phyloP scores from a whole-genome alignment of 2,329 filamentous ascomycete species.

The Neophaeococcomyces mojaviensis region DNA sequence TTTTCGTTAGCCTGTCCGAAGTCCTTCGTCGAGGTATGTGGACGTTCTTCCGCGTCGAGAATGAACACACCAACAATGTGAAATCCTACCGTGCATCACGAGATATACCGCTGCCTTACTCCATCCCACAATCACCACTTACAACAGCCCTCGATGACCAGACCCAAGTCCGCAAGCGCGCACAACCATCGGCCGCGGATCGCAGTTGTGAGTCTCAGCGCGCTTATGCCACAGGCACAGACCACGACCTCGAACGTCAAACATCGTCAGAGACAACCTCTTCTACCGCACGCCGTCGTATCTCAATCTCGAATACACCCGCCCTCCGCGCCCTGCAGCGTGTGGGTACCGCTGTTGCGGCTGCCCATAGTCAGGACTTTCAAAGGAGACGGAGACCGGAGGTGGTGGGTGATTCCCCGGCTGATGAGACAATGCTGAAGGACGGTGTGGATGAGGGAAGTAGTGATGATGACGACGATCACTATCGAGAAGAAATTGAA shows the following conservation, averaged over 20 bases:
- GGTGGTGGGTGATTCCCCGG: conserved; percentile 28
- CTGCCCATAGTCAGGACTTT: conserved; percentile 86
- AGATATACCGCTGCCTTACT: conserved; percentile 78
- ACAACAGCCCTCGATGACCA: neutral
- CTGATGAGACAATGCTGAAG: conserved; percentile 25
- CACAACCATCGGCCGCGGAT: conserved; percentile 6
- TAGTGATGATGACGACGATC: conserved; percentile 33
- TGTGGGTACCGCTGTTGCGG: conserved; percentile 63
- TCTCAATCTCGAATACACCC: conserved; percentile 24
- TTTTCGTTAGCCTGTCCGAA: conserved; percentile 70
- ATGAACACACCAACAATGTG: conserved; percentile 93
- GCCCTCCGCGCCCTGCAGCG: conserved; percentile 31
- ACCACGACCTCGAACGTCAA: conserved; percentile 19
- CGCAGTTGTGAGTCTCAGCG: no score
- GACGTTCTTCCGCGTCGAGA: conserved; percentile 90
- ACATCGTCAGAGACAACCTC: conserved; percentile 2
- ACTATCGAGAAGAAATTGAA: conserved; percentile 27
- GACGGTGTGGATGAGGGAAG: conserved; percentile 25
- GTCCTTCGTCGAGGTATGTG: conserved; percentile 80
- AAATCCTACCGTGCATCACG: conserved; percentile 80
- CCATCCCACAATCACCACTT: neutral
- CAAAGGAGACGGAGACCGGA: conserved; percentile 62
- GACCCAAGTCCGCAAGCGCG: neutral
- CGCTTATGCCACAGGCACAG: conserved; percentile 13
- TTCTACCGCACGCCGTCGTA: conserved; percentile 18